Evolutionary conservation across 2,329 filamentous ascomycete genomes (phyloP).

Genomic region (Trichoderma pleuroti): DNA sequence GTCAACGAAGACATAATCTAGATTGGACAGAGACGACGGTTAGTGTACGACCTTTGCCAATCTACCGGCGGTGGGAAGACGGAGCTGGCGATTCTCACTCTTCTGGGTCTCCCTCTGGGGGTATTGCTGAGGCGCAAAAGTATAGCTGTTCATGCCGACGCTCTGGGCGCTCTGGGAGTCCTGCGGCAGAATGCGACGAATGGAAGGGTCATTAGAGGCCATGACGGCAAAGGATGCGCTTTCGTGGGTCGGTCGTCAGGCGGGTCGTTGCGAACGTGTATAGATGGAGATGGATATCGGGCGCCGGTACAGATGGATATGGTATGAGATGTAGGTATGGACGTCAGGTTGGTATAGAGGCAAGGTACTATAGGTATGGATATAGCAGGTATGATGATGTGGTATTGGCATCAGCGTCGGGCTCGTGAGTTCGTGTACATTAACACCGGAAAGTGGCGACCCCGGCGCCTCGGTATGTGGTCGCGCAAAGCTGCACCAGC

Average conservation of each 20-base stretch:
- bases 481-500: slow-evolving; percentile 5
- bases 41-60: slow-evolving; percentile 12
- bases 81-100: slow-evolving; percentile 53
- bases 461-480: slow-evolving; percentile 14
- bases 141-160: slow-evolving; percentile 62
- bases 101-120: slow-evolving; percentile 71
- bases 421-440: slow-evolving; percentile 13
- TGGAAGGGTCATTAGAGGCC: slow-evolving; percentile 58
- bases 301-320: not conserved
- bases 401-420: not conserved
- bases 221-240: slow-evolving; percentile 38
- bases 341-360: too few relatives aligned
- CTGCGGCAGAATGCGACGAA: slow-evolving; percentile 62
- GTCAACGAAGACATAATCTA: slow-evolving; percentile 98
- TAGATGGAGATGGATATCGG: not conserved
- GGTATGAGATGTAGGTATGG: not conserved
- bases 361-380: not conserved
- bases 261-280: not conserved
- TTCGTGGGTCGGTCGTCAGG: not conserved
- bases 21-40: slow-evolving; percentile 7
- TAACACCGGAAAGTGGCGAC: slow-evolving; percentile 1
- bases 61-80: not conserved
- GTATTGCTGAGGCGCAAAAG: slow-evolving; percentile 63
- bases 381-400: not conserved
- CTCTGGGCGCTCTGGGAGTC: slow-evolving; percentile 49